Evolutionary conservation across 352 stramenopile species (phyloP).

Genomic region (Phytophthora colocasiae): DNA sequence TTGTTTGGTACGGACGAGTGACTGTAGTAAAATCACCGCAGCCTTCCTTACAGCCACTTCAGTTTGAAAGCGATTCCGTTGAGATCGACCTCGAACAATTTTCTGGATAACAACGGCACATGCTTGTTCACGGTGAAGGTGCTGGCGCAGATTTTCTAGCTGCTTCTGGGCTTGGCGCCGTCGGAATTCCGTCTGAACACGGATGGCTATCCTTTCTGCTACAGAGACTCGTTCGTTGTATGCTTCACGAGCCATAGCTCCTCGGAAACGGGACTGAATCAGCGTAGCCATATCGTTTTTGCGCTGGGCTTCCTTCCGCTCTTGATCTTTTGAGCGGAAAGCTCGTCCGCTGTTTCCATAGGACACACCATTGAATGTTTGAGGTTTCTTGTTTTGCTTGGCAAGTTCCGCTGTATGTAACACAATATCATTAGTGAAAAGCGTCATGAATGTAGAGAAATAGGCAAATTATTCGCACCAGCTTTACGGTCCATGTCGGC

Average conservation of each 20-base stretch:
- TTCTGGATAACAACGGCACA: conserved; percentile 52
- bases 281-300: conserved; percentile 54
- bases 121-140: conserved; percentile 27
- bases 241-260: conserved; percentile 39
- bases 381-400: conserved; percentile 47
- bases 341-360: conserved; percentile 25
- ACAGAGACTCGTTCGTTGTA: conserved; percentile 39
- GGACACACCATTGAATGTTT: conserved; percentile 45
- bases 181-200: conserved; percentile 46
- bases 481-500: conserved; percentile 70
- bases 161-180: conserved; percentile 42
- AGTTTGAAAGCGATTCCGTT: conserved; percentile 42
- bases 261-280: conserved; percentile 54
- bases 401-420: conserved; percentile 36
- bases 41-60: conserved; percentile 32
- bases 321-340: conserved; percentile 44
- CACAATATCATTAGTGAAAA: conserved; percentile 10
- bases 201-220: conserved; percentile 39
- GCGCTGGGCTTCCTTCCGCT: conserved; percentile 27
- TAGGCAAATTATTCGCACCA: conserved; percentile 36
- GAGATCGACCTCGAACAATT: conserved; percentile 40
- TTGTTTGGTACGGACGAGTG: conserved; percentile 41
- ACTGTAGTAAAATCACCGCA: conserved; percentile 47
- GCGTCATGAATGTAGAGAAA: not conserved
- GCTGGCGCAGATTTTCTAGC: conserved; percentile 30